A percentile compares a stretch with the other conserved stretches of the same genome.
These are phyloP conservation scores for Fragilariopsis cylindrus DNA, from an alignment of 108 stramenopile genomes.

Conservation along the genomic window DNA sequence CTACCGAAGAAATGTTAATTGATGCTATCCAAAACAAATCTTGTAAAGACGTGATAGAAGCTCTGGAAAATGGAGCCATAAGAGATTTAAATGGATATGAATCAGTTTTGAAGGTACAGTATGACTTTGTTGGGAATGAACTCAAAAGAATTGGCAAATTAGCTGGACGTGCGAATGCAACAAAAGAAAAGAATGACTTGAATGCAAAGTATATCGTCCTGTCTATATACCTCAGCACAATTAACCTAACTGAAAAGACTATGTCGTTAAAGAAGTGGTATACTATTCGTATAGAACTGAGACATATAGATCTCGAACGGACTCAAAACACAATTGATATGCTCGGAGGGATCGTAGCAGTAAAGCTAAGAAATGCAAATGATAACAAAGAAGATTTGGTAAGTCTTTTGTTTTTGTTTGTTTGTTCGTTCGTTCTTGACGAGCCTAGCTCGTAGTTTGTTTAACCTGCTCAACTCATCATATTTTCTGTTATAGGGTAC, in stretches of 20 bases:
- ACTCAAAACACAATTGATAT: not conserved
- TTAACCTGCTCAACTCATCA: too few relatives aligned
- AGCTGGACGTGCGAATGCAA: not conserved
- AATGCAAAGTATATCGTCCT: constrained; percentile 14
- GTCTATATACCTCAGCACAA: constrained; percentile 7
- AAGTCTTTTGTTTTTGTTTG: not conserved
- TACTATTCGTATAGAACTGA: not conserved
- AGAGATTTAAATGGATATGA: not conserved
- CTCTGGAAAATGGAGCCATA: not conserved
- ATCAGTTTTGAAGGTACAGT: not conserved
- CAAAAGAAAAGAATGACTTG: constrained; percentile 8
- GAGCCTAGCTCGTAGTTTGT: too few relatives aligned
- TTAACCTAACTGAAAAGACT: constrained; percentile 9
- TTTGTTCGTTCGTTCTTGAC: too few relatives aligned
- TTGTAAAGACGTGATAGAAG: constrained; percentile 12
- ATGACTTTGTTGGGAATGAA: not conserved
- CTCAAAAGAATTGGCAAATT: not conserved
- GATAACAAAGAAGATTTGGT: not conserved
- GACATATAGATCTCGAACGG: constrained; percentile 6
- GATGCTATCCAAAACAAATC: constrained; percentile 4
- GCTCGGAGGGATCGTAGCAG: not conserved
- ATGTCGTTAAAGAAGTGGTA: constrained; percentile 19
- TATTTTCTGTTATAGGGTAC: not conserved
- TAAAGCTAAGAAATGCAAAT: not conserved
- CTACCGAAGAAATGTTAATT: not conserved